These are phyloP conservation scores for Ustilago shanxiensis DNA, from an alignment of 1,284 basidiomycete species.

Conservation along the genomic window DNA sequence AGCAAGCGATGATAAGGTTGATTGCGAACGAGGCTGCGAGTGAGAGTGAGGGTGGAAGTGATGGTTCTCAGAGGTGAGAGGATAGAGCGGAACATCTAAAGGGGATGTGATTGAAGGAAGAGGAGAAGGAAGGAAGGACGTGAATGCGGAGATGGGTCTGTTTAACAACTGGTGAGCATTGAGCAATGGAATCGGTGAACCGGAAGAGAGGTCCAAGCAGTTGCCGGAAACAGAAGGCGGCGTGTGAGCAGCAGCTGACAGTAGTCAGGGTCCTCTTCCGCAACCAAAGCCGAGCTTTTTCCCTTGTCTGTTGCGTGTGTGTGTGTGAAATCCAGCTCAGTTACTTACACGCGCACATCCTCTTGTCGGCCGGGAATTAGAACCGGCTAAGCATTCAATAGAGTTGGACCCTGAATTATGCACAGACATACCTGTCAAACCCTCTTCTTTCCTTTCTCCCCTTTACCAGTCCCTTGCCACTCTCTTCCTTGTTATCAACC, in stretches of 20 bases:
- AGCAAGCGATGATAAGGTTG: not conserved
- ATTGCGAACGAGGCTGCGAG: not conserved
- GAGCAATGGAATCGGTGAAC: too few relatives aligned
- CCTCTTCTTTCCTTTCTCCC: too few relatives aligned
- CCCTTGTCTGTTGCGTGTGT: too few relatives aligned
- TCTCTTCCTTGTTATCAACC: too few relatives aligned
- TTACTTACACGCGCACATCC: too few relatives aligned
- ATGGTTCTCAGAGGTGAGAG: slow-evolving; percentile 8
- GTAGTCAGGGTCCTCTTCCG: not conserved
- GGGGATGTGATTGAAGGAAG: not conserved
- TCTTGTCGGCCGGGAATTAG: too few relatives aligned
- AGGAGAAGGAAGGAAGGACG: not conserved
- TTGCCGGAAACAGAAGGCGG: not conserved
- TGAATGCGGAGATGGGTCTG: not conserved
- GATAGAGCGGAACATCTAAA: slow-evolving; percentile 14
- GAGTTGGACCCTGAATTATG: too few relatives aligned
- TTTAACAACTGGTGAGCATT: too few relatives aligned
- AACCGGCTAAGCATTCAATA: too few relatives aligned
- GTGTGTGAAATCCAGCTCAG: not conserved
- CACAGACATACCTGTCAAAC: too few relatives aligned
- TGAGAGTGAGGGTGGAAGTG: not conserved
- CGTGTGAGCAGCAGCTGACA: not conserved
- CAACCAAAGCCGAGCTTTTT: too few relatives aligned
- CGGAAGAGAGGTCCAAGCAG: not conserved
- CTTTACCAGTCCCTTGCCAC: too few relatives aligned